Base-by-base conservation (phyloP, 1,284 basidiomycete genomes). In the Amylostereum chailletii region DNA sequence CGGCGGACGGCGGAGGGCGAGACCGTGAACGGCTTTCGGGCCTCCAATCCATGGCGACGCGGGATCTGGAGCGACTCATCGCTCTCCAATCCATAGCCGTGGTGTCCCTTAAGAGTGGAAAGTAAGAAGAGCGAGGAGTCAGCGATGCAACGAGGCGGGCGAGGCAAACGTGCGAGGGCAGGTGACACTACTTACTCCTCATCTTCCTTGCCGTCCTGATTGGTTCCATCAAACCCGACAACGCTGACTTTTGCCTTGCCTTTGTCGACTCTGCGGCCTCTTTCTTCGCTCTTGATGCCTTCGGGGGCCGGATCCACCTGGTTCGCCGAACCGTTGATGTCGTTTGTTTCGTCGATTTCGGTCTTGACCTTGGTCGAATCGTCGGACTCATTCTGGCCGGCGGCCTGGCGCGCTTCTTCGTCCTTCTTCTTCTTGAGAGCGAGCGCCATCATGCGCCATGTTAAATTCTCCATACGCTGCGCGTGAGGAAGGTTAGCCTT, bases 381-480 rank as follows among this genome's bases (percentile, higher is more conserved):
- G 7, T 37, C 36, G 36, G 36, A 7, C 8, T 7, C 36, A n/a
- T 37, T n/a, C 36, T 37, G 36, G 36, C 27, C 42, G 39, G 39
- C 39, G 42, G 42, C 42, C 27, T 27, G 27, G 6, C 42, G 19
- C 46, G 57, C 83, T 60, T 81, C 90, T 50, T 81, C 84, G 49
- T 79, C 85, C 66, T 78, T 86, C 71, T 88, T 86, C 74, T 90
- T 94, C 71, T 88, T 86, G 54, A 97, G 69, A 6, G 87, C 89
- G 61, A 99, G 74, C 41, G 94, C 89, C 94, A 97, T 97, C 90
- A 98, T 91, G 54, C 96, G 73, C 95, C 95, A 97, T 0, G 94
- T 96, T 47, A 97, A 66, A 63, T 96, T 97, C 71, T 98, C 95
- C 92, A 98, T 94, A 56, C 94, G 74, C 64, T 94, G 90, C 0